phyloP scores from a whole-genome alignment of 202 grass and related monocot species.

The Panicum virgatum region DNA sequence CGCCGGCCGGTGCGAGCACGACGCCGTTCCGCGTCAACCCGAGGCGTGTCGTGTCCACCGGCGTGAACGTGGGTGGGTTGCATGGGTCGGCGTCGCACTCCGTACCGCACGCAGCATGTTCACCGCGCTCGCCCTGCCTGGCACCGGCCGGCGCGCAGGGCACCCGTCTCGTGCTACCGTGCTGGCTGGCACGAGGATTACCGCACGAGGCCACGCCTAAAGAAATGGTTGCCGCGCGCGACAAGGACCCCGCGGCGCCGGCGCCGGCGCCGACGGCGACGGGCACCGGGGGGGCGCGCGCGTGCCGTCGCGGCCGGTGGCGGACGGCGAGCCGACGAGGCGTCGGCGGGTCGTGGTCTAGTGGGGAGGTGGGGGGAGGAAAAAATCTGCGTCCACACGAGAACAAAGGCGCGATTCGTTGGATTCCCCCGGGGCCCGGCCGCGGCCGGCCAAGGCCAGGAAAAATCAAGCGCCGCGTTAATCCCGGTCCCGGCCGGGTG shows the following conservation, averaged over 20 bases:
- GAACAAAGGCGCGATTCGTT: constrained; percentile 3
- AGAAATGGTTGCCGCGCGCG: background rate
- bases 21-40: background rate
- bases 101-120: background rate
- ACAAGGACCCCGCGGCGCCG: background rate
- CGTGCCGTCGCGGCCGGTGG: background rate
- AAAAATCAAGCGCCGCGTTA: constrained; percentile 1
- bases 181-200: background rate
- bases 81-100: no score
- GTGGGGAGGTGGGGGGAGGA: rapidly evolving
- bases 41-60: no score
- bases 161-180: background rate
- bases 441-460: background rate
- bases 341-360: background rate
- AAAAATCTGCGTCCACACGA: constrained; percentile 23
- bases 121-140: background rate
- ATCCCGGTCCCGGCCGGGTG: background rate
- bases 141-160: background rate
- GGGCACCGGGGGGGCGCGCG: background rate
- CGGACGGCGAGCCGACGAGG: constrained; percentile 24
- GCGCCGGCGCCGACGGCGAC: background rate
- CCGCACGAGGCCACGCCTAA: background rate
- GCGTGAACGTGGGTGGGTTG: no score
- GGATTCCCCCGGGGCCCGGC: background rate
- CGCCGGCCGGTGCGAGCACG: background rate